Conservation (phyloP, 208 protist genomes). For the Strigomonas culicis region DNA sequence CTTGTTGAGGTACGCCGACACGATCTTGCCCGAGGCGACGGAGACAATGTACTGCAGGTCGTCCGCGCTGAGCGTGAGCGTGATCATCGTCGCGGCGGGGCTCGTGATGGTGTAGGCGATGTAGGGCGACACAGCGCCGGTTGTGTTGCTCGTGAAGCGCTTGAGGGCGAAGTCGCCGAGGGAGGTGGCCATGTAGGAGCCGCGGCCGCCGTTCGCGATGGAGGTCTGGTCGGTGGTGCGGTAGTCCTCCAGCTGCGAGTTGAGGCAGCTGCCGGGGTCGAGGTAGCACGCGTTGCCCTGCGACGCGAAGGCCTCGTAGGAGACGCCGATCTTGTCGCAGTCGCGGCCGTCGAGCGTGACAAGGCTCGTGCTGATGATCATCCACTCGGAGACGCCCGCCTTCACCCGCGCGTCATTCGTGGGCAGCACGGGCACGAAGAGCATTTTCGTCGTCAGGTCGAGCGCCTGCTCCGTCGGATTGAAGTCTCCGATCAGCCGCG, state of each 20-base stretch:
- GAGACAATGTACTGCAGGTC: constrained; percentile 68
- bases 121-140: constrained; percentile 26
- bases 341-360: constrained; percentile 70
- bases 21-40: constrained; percentile 57
- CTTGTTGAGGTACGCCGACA: constrained; percentile 32
- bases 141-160: not conserved
- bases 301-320: constrained; percentile 78
- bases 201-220: constrained; percentile 32
- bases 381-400: constrained; percentile 64
- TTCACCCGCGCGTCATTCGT: constrained; percentile 31
- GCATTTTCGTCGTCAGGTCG: constrained; percentile 57
- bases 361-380: constrained; percentile 54
- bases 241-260: constrained; percentile 77
- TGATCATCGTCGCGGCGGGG: constrained; percentile 58
- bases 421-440: constrained; percentile 61
- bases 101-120: constrained; percentile 40
- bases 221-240: constrained; percentile 38
- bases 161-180: constrained; percentile 52
- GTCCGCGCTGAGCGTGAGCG: constrained; percentile 67
- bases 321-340: constrained; percentile 90
- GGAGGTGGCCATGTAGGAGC: constrained; percentile 58
- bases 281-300: constrained; percentile 70
- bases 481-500: constrained; percentile 75
- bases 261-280: constrained; percentile 64
- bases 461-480: constrained; percentile 40